Base-by-base conservation (phyloP, 2,329 filamentous ascomycete species). In the Diaporthe caulivora region DNA sequence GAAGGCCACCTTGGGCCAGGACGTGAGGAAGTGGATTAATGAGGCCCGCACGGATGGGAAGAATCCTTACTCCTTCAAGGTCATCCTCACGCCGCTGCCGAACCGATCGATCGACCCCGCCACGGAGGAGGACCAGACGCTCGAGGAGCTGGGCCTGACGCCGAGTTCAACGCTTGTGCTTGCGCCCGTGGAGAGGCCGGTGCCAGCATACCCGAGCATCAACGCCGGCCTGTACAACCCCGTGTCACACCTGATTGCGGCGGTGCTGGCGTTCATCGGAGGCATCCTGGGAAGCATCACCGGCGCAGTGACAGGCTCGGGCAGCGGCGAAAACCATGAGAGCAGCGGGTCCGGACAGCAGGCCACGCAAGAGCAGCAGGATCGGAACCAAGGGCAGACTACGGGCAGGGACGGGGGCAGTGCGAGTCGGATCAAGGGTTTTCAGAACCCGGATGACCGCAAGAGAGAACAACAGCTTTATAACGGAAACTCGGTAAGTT, bases 401-500 rank as follows among this genome's bases (percentile, higher is more conserved):
- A 84, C 71, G 4, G 68, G 71, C 29, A 70, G 71, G n/a, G 74
- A 72, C 24, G 55, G 74, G 21, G 67, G 60, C 42, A 44, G 54
- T 71, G 57, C 62, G 17, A 74, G 74, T 18, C 81, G 80, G 71
- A 79, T 84, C 73, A 83, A 86, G 65, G 91, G 88, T 0, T 81
- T 92, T 71, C 83, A 84, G 76, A 89, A 92, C 74, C 84, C 87
- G 51, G 84, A 87, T 26, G 85, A 89, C 75, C 85, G 87, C 51
- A 86, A 86, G 70, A 83, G 89, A 71, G 87, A 92, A 75, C 88
- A 91, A 57, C 92, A 97, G 79, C 89, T 97, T 60, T 98, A 98
- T 80, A 98, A 98, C 79, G 95, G 95, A 1, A 98, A 98, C 80
- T 94, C 94, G 80, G 94, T 95, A 86, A 83, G 90, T 84, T n/a